phyloP scores from a whole-genome alignment of 2,329 filamentous ascomycete species.

The Colletotrichum euphorbiae region DNA sequence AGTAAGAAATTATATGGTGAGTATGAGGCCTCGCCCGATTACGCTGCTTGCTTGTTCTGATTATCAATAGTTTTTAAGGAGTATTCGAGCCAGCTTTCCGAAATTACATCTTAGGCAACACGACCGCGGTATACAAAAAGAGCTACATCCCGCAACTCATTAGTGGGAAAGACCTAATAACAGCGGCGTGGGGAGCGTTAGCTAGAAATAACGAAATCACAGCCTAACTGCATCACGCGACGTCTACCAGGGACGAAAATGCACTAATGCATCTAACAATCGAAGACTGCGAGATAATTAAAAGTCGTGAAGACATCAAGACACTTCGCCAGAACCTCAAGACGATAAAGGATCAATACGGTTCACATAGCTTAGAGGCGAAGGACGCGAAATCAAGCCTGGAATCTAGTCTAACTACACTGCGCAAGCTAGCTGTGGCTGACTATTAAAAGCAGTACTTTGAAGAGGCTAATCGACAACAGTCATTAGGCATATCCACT shows the following conservation, averaged over 20 bases:
- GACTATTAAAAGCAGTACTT: background rate
- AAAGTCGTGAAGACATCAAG: background rate
- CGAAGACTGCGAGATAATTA: background rate
- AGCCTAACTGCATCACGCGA: background rate
- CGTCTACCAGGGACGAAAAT: background rate
- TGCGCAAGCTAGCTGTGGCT: background rate
- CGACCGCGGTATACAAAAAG: background rate
- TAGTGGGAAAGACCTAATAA: background rate
- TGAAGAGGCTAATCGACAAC: background rate
- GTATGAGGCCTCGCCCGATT: background rate
- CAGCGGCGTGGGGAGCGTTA: background rate
- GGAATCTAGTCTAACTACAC: background rate
- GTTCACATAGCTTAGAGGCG: background rate
- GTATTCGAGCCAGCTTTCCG: background rate
- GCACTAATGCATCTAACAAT: background rate
- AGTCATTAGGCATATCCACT: background rate
- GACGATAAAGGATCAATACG: background rate
- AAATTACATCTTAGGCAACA: slow-evolving; percentile 1
- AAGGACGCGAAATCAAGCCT: background rate
- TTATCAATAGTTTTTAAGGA: background rate
- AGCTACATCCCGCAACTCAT: background rate
- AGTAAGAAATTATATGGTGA: background rate
- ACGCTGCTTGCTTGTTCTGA: slow-evolving; percentile 1
- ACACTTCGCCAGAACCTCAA: background rate
- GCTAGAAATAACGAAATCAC: background rate